phyloP scores from a whole-genome alignment of 805 yeast genomes.

The Pichia nakasei region DNA sequence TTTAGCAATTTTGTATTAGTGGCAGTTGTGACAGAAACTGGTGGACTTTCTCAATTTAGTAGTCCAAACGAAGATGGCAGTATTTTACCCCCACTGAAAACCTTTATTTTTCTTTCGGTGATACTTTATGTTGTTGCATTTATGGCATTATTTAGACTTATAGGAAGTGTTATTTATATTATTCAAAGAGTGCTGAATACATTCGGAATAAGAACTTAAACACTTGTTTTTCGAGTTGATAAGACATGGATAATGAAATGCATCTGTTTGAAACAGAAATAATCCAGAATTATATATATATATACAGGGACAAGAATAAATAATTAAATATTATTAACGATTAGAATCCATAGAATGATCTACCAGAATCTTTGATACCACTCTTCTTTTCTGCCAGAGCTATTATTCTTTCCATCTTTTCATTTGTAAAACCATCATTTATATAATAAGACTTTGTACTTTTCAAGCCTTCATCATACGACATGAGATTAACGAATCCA shows the following conservation, averaged over 20 bases:
- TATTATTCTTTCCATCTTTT: conserved; percentile 80
- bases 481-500: conserved; percentile 45
- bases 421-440: conserved; percentile 69
- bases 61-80: conserved; percentile 23
- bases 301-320: no score
- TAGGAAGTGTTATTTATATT: conserved; percentile 64
- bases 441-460: conserved; percentile 41
- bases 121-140: conserved; percentile 91
- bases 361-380: conserved; percentile 57
- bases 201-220: conserved; percentile 4
- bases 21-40: conserved; percentile 77
- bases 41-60: conserved; percentile 51
- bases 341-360: conserved; percentile 28
- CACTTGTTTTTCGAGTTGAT: no score
- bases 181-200: conserved; percentile 19
- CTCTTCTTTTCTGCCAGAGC: conserved; percentile 65
- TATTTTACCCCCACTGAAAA: conserved; percentile 32
- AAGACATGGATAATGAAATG: no score
- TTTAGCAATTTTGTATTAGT: conserved; percentile 74
- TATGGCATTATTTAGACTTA: conserved; percentile 73
- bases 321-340: background rate
- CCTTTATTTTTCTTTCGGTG: conserved; percentile 67
- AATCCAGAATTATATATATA: no score
- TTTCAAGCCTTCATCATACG: conserved; percentile 29
- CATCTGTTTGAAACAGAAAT: no score